Base-by-base conservation (phyloP, 2,329 filamentous ascomycete genomes). In the Aspergillus novofumigatus region DNA sequence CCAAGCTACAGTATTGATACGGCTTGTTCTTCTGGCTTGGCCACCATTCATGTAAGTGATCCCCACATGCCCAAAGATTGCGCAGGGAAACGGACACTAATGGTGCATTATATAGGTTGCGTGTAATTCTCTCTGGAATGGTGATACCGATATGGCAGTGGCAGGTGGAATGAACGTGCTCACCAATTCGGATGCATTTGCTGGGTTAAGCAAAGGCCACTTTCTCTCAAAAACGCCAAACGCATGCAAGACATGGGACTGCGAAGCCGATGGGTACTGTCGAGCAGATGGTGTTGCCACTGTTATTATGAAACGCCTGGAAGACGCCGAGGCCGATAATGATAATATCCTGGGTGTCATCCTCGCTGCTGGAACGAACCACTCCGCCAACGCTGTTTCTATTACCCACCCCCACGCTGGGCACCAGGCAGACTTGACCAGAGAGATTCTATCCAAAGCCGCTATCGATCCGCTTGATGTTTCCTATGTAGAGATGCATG, bases 171-270 rank as follows among this genome's bases (percentile, higher is more conserved):
- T 89, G n/a, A 91, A 90, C 55, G 52, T 72, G 10, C 80, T 92
- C 74, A 92, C 89, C 51, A 91, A 91, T 73, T 86, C 89, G 0
- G 89, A 92, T 71, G 89, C 87, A 77, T 90, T 89, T 74, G 81
- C 87, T 5, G 88, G 87, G 62, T 78, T 92, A 1, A 87, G 85
- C 68, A 84, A 87, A 61, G 68, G 68, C 7, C 65, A 69, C 48
- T 72, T 72, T 50, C 58, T 71, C 4, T 68, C 70, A 20, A 59
- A 60, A 7, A 67, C 62, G 5, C 78, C 80, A 0, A 69, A 75
- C 11, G 25, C 25, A 25, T 84, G 81, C 60, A 81, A 81, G 51
- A 74, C 77, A 2, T 82, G 77, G 49, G 79, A 81, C 53, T 70
- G 73, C n/a, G 67, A 67, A 25, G 82, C 81, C 0, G 79, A 83